Evolutionary conservation across 2,329 filamentous ascomycete genomes (phyloP), one percentile per base, ranked within the genome.

Genomic region (Ambrosiella xylebori): DNA sequence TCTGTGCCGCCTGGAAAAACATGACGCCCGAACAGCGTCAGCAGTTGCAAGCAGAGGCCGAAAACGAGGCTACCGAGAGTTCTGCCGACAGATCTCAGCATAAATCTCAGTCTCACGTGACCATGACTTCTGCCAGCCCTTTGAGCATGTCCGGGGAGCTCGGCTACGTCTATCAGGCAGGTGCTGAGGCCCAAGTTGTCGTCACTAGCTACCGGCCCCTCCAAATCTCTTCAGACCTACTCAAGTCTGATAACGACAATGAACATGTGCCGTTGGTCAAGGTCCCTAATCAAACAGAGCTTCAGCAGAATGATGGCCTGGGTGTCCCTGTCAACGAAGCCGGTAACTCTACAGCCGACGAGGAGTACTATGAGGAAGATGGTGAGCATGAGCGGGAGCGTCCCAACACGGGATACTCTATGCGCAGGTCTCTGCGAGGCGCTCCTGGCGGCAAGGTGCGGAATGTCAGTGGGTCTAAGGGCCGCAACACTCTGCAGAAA

Each of bases 1-100:
- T 82, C 13, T 85, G 84, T 64, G 72, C 78, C 0, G 87, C 84
- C 64, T 88, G 85, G 85, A 81, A 76, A 61, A 78, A 79, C 56
- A 68, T 88, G 6, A 82, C 77, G 7, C 72, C 74, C 1, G 77
- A 84, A 38, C 80, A 82, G 65, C 78, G 82, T 49, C 77, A 77
- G 6, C 77, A 82, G 64, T 73, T 84, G 38, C 80, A 83, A 64
- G 71, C 69, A 3, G 80, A 82, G 60, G 77, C 77, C 1, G 66
- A 57, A n/a, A 51, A 44, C 8, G 36, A 44, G 39, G 38, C 51
- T 2, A 41, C 19, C 19, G 3, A 27, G 19, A 27, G 19, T 27
- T 27, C 44, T 17, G 1, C 9, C 49, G 17, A 45, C 52, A 36
- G 44, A 52, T 51, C 44, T 11, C 15, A 40, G 35, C 36, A 17